A percentile compares a stretch with the other conserved stretches of the same genome.
Conservation (phyloP, 2,329 filamentous ascomycete species). For the Rugonectria rugulosa region DNA sequence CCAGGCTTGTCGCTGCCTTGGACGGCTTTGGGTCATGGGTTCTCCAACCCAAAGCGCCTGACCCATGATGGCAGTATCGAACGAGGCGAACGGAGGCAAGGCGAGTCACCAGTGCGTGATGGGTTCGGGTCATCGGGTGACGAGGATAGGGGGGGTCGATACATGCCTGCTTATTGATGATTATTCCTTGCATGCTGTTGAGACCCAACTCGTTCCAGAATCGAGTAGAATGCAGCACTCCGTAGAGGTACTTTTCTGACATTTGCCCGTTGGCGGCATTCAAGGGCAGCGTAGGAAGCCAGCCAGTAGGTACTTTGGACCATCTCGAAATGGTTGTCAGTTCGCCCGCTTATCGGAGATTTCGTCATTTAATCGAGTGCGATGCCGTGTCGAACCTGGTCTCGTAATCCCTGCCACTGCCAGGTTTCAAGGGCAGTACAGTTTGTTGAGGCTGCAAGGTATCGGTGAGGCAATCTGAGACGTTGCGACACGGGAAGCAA, state of each 20-base stretch:
- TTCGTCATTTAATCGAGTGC: slow-evolving; percentile 33
- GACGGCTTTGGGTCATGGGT: slow-evolving; percentile 12
- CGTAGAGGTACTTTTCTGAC: not conserved
- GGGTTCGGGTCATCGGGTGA: slow-evolving; percentile 6
- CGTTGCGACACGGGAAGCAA: not conserved
- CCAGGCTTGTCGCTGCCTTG: not conserved
- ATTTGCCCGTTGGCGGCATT: not conserved
- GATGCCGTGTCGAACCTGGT: slow-evolving; percentile 19
- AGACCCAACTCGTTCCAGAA: not conserved
- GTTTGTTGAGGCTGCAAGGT: not conserved
- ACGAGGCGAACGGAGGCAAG: slow-evolving; percentile 12
- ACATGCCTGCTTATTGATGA: too few relatives aligned
- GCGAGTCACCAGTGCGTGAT: slow-evolving; percentile 1
- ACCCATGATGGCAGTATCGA: slow-evolving; percentile 17
- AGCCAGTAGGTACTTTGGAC: slow-evolving; percentile 13
- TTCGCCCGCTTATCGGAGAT: slow-evolving; percentile 39
- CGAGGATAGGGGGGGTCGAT: not conserved
- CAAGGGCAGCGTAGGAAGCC: slow-evolving; percentile 9
- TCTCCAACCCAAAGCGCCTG: slow-evolving; percentile 15
- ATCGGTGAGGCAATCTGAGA: not conserved
- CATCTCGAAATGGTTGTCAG: slow-evolving; percentile 20
- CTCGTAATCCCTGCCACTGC: slow-evolving; percentile 17
- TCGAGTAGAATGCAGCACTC: not conserved
- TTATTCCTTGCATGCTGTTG: too few relatives aligned
- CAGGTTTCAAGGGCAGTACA: not conserved